These are phyloP conservation scores for Debaryomyces coudertii DNA, from an alignment of 1,139 yeast species.

Conservation along the genomic window DNA sequence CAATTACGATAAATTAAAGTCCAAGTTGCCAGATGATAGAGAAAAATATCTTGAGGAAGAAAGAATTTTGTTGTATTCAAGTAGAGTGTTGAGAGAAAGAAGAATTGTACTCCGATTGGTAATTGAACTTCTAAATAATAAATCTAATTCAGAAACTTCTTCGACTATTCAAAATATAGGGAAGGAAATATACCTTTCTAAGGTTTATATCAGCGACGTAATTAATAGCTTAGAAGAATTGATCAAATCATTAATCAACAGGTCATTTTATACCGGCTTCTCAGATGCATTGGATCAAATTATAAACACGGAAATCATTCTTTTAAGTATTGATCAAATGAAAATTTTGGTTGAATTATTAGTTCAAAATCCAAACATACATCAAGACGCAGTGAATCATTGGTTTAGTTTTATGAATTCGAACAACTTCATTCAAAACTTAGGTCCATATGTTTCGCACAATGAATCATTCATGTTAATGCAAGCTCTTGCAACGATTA, in stretches of 20 bases:
- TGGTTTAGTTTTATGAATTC: conserved; percentile 64
- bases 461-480: conserved; percentile 44
- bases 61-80: conserved; percentile 33
- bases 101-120: conserved; percentile 47
- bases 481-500: conserved; percentile 51
- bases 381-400: conserved; percentile 32
- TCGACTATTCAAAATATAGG: conserved; percentile 42
- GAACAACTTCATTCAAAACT: conserved; percentile 39
- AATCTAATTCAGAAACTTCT: conserved; percentile 34
- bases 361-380: conserved; percentile 35
- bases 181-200: conserved; percentile 29
- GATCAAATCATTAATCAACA: conserved; percentile 11
- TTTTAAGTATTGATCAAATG: conserved; percentile 42
- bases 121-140: conserved; percentile 39
- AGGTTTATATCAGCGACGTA: conserved; percentile 10
- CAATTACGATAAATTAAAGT: conserved; percentile 29
- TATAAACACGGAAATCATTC: conserved; percentile 36
- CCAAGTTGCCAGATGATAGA: conserved; percentile 42
- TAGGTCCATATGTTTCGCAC: conserved; percentile 32
- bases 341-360: conserved; percentile 50
- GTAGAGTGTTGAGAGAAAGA: conserved; percentile 48
- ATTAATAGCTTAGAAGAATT: conserved; percentile 12
- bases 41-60: conserved; percentile 34
- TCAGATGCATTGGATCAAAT: conserved; percentile 27
- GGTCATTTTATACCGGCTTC: conserved; percentile 18